Evolutionary conservation across 768 basidiomycete genomes (phyloP), one percentile per base, ranked within the genome.

Genomic region (Nidularia sp.): DNA sequence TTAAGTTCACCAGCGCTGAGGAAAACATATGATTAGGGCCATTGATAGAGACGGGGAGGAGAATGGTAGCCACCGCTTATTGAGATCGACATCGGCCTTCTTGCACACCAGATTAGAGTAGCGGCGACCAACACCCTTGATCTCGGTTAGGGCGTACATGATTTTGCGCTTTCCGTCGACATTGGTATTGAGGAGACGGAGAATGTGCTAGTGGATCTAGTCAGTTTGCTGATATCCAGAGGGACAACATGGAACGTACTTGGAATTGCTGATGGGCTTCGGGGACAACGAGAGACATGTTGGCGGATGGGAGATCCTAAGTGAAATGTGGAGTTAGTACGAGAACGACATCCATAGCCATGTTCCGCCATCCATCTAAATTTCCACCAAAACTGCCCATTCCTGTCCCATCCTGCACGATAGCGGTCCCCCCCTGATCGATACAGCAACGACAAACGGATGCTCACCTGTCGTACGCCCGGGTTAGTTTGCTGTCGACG

Each of bases 51-150:
- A 15, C 41, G 22, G 35, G 32, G n/a, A 4, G 15, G 25, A 71
- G 12, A 13, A 31, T 18, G 15, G 13, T 4, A 34, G 10, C 35
- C 88, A 98, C 97, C 97, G 91, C 78, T 99, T 99, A 80, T 83
- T 93, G 55, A 99, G 84, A 67, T 98, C 96, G 41, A 99, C 93
- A 77, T 98, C 97, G 56, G 97, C 97, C 81, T 99, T 99, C 78
- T 98, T 98, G 86, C 97, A 98, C 62, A 98, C 96, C 65, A 98
- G 75, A 77, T 98, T 98, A 67, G 97, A 87, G 77, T 98, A 99
- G 50, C 97, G 90, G 59, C 97, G 88, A 65, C 97, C 97, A 55
- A 99, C 97, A 85, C 97, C 97, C 83, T 98, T 98, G 83, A 99
- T 99, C 80, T 99, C 97, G 46, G 97, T 98, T 79, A 98, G 71